phyloP scores from a whole-genome alignment of 345 rosid species.

The Eucalyptus marginata region DNA sequence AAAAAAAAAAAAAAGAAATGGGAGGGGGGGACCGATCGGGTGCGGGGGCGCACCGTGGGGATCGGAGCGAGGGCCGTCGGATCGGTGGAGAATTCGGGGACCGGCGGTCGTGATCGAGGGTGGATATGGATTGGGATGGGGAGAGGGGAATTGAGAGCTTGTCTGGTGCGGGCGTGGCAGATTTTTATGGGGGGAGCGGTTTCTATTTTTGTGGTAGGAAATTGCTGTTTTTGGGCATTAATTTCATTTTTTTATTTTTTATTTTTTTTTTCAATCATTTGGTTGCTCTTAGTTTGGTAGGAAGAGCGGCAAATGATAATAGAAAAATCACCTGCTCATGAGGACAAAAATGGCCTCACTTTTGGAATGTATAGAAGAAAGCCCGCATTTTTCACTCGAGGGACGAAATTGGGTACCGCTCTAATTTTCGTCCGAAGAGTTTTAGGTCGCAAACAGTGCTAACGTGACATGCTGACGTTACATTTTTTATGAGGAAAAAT shows the following conservation, averaged over 20 bases:
- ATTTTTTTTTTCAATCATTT: neutral
- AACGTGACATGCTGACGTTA: accelerated
- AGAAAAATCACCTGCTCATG: neutral
- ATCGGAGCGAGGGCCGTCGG: neutral
- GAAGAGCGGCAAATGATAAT: neutral
- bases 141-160: neutral
- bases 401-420: accelerated
- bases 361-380: neutral
- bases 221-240: neutral
- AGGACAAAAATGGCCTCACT: neutral
- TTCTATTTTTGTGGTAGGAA: neutral
- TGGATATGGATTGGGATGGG: neutral
- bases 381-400: neutral
- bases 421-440: accelerated
- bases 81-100: constrained; percentile 53
- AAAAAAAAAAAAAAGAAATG: too few species aligned
- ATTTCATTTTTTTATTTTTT: neutral
- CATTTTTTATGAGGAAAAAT: neutral
- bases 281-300: neutral
- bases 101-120: neutral
- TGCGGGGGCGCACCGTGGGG: neutral
- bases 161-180: neutral
- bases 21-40: neutral
- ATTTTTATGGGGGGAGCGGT: neutral
- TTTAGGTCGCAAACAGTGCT: accelerated